Evolutionary conservation across 2,329 filamentous ascomycete species (phyloP).

Genomic region (Beauveria varroae): DNA sequence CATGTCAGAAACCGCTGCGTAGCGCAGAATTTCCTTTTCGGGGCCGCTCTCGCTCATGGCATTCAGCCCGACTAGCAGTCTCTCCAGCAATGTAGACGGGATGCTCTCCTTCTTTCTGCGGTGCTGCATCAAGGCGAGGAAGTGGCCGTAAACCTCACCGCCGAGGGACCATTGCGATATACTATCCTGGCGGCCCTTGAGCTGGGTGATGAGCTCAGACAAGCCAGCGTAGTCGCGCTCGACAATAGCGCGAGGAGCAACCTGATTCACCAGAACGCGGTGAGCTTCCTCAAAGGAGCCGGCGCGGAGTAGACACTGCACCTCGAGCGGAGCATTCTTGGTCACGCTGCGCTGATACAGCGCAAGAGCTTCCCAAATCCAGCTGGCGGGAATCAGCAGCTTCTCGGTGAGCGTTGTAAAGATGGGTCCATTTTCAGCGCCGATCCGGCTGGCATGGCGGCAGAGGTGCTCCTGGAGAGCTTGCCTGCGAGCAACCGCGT

Average conservation of each 20-base stretch:
- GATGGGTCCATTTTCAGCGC: constrained; percentile 45
- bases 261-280: constrained; percentile 68
- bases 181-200: constrained; percentile 52
- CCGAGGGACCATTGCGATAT: constrained; percentile 71
- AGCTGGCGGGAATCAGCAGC: constrained; percentile 63
- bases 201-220: constrained; percentile 61
- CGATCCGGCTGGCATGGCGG: constrained; percentile 61
- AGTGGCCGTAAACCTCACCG: constrained; percentile 68
- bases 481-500: constrained; percentile 52
- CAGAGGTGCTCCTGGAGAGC: constrained; percentile 67
- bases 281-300: constrained; percentile 75
- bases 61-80: constrained; percentile 48
- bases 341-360: constrained; percentile 69
- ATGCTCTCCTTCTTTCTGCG: constrained; percentile 33
- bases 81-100: constrained; percentile 43
- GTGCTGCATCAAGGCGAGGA: constrained; percentile 44
- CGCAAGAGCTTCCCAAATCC: constrained; percentile 85
- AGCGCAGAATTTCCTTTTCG: constrained; percentile 43
- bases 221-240: constrained; percentile 70
- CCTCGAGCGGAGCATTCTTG: constrained; percentile 62
- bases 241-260: constrained; percentile 77
- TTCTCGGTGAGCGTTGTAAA: constrained; percentile 55
- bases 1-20: constrained; percentile 76
- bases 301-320: constrained; percentile 73
- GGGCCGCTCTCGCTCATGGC: constrained; percentile 41